A percentile compares a stretch with the other conserved stretches of the same genome.
phyloP scores from a whole-genome alignment of 2,329 filamentous ascomycete genomes.

The Aspergillus pseudoterreus region DNA sequence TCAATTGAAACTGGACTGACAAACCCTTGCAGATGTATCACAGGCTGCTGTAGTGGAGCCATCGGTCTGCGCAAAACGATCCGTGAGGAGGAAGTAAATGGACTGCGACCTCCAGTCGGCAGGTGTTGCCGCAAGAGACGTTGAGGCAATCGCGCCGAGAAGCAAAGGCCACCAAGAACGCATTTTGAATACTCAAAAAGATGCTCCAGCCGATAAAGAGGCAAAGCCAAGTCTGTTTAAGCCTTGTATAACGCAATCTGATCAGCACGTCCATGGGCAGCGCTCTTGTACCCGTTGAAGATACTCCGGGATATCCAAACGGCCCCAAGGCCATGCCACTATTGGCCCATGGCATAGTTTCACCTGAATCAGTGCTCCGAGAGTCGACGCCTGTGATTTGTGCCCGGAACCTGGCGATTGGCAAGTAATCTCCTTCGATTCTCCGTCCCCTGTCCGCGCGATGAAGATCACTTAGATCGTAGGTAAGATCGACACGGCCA shows the following conservation, averaged over 20 bases:
- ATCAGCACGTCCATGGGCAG: background rate
- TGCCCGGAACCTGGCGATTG: background rate
- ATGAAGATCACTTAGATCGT: background rate
- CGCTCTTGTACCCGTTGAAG: background rate
- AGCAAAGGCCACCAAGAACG: conserved; percentile 10
- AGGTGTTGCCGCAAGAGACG: conserved; percentile 28
- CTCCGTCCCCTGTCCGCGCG: background rate
- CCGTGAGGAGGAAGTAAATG: conserved; percentile 46
- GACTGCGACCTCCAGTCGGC: conserved; percentile 41
- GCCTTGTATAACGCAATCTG: too few relatives aligned
- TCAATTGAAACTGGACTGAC: background rate
- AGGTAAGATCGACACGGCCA: background rate
- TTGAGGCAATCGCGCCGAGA: conserved; percentile 19
- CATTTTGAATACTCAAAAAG: conserved; percentile 14
- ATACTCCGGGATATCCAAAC: background rate
- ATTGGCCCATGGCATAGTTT: background rate
- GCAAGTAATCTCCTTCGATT: background rate
- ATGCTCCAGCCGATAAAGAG: background rate
- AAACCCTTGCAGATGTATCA: conserved; percentile 21
- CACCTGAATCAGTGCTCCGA: background rate
- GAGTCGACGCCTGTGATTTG: background rate
- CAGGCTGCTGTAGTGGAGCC: conserved; percentile 33
- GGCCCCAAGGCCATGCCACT: background rate
- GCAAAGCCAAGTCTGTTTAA: too few relatives aligned
- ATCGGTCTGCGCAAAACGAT: conserved; percentile 43